Base-by-base conservation (phyloP, 257 asterid species). In the Solanum pennellii region DNA sequence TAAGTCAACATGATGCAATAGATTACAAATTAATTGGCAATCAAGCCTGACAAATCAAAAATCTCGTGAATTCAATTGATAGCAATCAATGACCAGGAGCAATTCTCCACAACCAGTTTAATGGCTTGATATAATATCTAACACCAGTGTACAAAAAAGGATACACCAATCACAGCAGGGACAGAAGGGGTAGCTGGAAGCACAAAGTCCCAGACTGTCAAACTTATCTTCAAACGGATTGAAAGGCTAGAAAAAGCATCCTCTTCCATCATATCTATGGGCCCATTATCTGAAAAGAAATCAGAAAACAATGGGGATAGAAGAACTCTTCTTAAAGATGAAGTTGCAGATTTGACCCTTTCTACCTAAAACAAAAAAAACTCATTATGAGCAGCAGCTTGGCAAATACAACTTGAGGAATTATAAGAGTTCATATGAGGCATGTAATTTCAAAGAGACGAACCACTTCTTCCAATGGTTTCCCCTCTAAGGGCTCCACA, bases 121-220 rank as follows among this genome's bases (percentile, higher is more conserved):
- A 18, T 49, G 41, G 68, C 71, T 86, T 86, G 52, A 73, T 18
- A 16, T 73, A 37, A 52, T 52, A 73, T 37, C 82, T 20, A 86
- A 73, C 84, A 33, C 59, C 85, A 71, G 47, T 84, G 5, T 33
- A 75, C 85, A 60, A 65, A 72, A 80, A 47, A 94, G 99, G 99
- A 97, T 97, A 96, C 99, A 92, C 99, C 99, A 93, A 97, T 94
- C 88, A 97, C 99, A 91, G 98, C 99, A 62, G 99, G 99, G 88
- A 97, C 92, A 84, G 99, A 96, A 85, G 99, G 99, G 29, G 98
- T 97, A 71, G 82, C 92, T 68, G 99, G 99, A 90, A 97, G 98
- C 89, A 91, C 87, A 84, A 97, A 97, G 89, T 97, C 99, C 99
- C 99, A 97, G 72, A 97, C 96, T 41, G 96, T 95, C 91, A 97